Percentiles rank a stretch among this genome's conserved stretches.
These are phyloP conservation scores for Trichosanthes truncata DNA, from an alignment of 306 rosid genomes.

Conservation along the genomic window DNA sequence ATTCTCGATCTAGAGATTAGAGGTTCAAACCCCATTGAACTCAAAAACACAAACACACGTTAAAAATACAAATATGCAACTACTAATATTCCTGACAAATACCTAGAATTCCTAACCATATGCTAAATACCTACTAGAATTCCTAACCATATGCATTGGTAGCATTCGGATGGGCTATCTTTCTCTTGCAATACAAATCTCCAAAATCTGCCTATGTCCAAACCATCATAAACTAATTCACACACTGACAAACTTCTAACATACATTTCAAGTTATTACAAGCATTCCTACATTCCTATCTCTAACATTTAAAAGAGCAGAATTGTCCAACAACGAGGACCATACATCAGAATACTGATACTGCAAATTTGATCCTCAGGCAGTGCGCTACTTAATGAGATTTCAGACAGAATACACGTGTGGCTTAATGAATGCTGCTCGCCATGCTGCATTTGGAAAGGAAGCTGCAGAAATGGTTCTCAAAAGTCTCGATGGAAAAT, in stretches of 20 bases:
- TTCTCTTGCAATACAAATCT: background rate
- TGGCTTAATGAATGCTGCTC: slow-evolving; percentile 61
- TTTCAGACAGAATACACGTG: slow-evolving; percentile 79
- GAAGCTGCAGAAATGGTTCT: slow-evolving; percentile 70
- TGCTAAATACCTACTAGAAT: background rate
- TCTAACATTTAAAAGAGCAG: background rate
- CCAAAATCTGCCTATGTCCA: background rate
- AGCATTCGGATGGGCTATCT: background rate
- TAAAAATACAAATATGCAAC: background rate
- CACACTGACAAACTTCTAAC: background rate
- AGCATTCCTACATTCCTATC: background rate
- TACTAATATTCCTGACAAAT: background rate
- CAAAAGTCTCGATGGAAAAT: slow-evolving; percentile 28
- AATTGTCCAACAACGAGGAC: background rate
- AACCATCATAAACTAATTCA: background rate
- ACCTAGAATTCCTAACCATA: background rate
- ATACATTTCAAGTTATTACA: background rate
- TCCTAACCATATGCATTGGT: background rate
- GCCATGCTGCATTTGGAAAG: slow-evolving; percentile 73
- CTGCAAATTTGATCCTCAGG: slow-evolving; percentile 31
- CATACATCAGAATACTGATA: background rate
- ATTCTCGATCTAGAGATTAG: no score
- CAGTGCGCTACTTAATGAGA: slow-evolving; percentile 81
- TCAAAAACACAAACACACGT: no score
- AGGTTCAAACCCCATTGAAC: no score